These are phyloP conservation scores for Carnegiea gigantea DNA, from an alignment of 179 eudicot species.

Conservation along the genomic window DNA sequence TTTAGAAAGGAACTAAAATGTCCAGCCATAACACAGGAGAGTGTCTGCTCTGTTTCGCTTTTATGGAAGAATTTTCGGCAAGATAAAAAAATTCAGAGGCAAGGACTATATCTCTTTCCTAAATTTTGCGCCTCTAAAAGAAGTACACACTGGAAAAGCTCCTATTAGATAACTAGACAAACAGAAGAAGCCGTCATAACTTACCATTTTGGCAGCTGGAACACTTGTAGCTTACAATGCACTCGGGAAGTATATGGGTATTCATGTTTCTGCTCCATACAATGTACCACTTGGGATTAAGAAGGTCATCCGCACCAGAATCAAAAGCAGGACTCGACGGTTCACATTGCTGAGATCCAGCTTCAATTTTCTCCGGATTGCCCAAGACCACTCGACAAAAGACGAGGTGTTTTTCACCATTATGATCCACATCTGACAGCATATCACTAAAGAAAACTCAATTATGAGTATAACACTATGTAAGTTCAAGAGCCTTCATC, in stretches of 20 bases:
- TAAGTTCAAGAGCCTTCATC: neutral
- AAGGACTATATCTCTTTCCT: neutral
- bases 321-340: slow-evolving; percentile 50
- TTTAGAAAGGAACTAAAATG: neutral
- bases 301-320: slow-evolving; percentile 55
- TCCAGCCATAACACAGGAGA: neutral
- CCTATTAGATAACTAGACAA: neutral
- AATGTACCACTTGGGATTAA: slow-evolving; percentile 52
- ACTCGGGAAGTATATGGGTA: slow-evolving; percentile 58
- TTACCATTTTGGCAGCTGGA: slow-evolving; percentile 37
- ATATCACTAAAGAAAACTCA: slow-evolving; percentile 32
- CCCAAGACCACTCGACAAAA: slow-evolving; percentile 59
- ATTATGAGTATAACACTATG: neutral
- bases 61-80: neutral
- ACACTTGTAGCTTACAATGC: slow-evolving; percentile 54
- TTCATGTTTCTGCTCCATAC: slow-evolving; percentile 62
- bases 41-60: neutral
- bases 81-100: neutral
- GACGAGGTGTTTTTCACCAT: slow-evolving; percentile 62
- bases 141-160: neutral
- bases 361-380: slow-evolving; percentile 48
- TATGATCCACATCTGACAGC: slow-evolving; percentile 37
- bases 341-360: slow-evolving; percentile 44
- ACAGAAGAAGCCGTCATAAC: neutral
- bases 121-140: neutral